Evolutionary conservation across 371 early-diverging fungal species (phyloP).

Genomic region (Zychaea mexicana): DNA sequence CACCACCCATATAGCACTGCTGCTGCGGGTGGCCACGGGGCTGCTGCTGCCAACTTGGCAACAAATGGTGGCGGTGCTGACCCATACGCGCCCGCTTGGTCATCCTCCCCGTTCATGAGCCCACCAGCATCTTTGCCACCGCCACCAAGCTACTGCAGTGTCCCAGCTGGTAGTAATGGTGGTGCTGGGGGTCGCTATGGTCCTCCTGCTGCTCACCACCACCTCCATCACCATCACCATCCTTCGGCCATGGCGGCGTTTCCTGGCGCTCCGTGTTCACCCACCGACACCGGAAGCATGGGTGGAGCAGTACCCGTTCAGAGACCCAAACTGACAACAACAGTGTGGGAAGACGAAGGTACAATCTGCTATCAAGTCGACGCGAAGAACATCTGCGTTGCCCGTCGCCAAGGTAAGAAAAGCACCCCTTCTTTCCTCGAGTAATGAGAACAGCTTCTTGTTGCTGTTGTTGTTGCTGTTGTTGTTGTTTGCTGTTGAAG

Average conservation of each 20-base stretch:
- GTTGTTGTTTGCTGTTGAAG: no score
- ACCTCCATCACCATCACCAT: not conserved
- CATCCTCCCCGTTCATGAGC: conserved; percentile 12
- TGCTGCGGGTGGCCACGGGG: conserved; percentile 3
- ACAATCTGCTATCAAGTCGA: conserved; percentile 83
- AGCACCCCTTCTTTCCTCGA: no score
- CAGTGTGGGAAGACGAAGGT: conserved; percentile 84
- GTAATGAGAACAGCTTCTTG: no score
- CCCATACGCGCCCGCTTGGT: conserved; percentile 9
- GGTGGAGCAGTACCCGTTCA: conserved; percentile 33
- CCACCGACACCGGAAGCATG: not conserved
- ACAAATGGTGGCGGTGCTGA: not conserved
- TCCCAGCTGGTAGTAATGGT: conserved; percentile 25
- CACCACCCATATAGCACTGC: conserved; percentile 3
- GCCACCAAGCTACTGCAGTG: no score
- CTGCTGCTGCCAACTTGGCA: not conserved
- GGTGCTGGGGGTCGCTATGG: no score
- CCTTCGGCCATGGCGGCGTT: conserved; percentile 7
- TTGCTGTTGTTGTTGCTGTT: no score
- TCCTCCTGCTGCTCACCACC: conserved; percentile 19
- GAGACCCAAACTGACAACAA: conserved; percentile 71
- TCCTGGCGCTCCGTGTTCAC: conserved; percentile 7
- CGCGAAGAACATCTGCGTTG: conserved; percentile 76
- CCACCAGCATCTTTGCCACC: conserved; percentile 12
- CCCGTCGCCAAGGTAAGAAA: conserved; percentile 70